A percentile compares a stretch with the other conserved stretches of the same genome.
These are phyloP conservation scores for Strobilomyces dryophilus DNA, from an alignment of 768 basidiomycete genomes.

Conservation along the genomic window DNA sequence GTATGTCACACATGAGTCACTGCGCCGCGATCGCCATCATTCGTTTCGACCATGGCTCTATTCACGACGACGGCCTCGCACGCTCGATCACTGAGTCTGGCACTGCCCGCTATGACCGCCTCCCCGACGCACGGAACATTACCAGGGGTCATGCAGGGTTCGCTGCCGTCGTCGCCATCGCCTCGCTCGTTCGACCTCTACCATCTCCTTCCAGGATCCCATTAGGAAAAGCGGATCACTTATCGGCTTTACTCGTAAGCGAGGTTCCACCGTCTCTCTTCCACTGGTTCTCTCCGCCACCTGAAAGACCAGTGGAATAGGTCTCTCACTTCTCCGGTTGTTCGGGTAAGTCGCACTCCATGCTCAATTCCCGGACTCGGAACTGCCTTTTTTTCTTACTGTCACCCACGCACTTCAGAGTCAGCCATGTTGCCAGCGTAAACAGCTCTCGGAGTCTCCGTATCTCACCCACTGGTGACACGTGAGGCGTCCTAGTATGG, in stretches of 20 bases:
- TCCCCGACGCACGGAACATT: neutral
- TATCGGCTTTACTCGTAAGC: neutral
- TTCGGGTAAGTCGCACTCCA: neutral
- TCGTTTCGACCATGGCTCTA: neutral
- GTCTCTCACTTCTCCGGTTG: neutral
- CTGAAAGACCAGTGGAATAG: neutral
- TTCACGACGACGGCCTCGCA: neutral
- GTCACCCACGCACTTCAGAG: neutral
- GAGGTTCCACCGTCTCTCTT: neutral
- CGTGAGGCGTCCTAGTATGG: neutral
- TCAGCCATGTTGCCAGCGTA: neutral
- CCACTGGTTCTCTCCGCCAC: neutral
- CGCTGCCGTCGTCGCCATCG: neutral
- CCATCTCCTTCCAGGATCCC: neutral
- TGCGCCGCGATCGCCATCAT: neutral
- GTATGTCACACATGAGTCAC: conserved; percentile 3
- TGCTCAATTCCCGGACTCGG: neutral
- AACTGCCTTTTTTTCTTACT: neutral
- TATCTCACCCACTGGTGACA: neutral
- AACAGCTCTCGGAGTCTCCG: neutral
- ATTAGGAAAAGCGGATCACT: neutral
- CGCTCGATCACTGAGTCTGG: neutral
- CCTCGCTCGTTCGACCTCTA: neutral
- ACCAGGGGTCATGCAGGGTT: neutral
- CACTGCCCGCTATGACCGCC: neutral